phyloP scores from a whole-genome alignment of 2,329 filamentous ascomycete species.

The Sporothrix brasiliensis region DNA sequence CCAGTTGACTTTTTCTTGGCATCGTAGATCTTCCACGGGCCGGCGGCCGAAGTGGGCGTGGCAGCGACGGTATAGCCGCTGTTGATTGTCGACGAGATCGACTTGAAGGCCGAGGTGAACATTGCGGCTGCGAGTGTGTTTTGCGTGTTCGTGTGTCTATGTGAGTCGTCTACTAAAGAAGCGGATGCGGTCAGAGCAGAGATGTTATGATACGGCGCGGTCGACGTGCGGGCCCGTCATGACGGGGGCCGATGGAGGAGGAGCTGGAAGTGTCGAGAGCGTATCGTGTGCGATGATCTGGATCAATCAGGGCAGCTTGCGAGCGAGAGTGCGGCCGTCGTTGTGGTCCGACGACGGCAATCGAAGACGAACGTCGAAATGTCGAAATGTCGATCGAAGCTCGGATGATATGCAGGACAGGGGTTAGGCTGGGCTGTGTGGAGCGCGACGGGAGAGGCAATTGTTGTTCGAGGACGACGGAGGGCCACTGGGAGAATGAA shows the following conservation, averaged over 20 bases:
- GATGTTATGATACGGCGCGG: conserved; percentile 5
- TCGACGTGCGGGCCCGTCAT: conserved; percentile 24
- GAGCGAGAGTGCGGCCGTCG: neutral
- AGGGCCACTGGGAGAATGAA: neutral
- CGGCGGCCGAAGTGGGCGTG: conserved; percentile 75
- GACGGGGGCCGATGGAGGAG: conserved; percentile 8
- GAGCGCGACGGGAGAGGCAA: neutral
- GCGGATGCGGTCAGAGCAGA: neutral
- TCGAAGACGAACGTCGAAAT: neutral
- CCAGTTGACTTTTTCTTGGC: conserved; percentile 95
- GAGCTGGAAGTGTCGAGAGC: neutral
- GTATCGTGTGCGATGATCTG: neutral
- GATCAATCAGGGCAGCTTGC: neutral
- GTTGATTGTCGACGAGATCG: conserved; percentile 83
- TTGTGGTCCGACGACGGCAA: neutral
- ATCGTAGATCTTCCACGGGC: conserved; percentile 97
- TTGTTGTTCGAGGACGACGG: neutral
- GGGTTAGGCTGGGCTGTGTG: conserved; percentile 7
- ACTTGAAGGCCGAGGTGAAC: conserved; percentile 93
- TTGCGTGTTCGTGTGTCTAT: no score
- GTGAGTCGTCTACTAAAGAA: no score
- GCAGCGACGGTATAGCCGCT: conserved; percentile 85
- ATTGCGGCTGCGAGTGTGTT: conserved; percentile 55
- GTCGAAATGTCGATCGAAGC: conserved; percentile 3
- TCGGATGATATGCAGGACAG: conserved; percentile 5